Evolutionary conservation across 2,329 filamentous ascomycete species (phyloP).

Genomic region (Claviceps humidiphila): DNA sequence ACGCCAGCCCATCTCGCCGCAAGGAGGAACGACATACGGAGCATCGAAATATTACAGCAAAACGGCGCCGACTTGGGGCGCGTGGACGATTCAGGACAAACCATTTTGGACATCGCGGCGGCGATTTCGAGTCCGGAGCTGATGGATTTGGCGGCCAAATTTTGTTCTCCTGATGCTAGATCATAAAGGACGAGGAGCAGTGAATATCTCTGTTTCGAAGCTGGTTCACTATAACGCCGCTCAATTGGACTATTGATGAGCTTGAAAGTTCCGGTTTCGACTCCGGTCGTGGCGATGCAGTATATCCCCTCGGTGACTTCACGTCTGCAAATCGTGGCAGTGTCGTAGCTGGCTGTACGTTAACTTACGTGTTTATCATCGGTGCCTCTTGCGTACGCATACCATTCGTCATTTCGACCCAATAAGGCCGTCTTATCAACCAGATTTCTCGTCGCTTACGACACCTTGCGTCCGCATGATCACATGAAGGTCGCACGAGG

Average conservation of each 20-base stretch:
- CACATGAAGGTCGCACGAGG: not conserved
- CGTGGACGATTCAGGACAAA: not conserved
- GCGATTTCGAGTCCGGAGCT: not conserved
- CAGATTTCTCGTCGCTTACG: no score
- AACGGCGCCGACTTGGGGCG: not conserved
- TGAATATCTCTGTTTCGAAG: not conserved
- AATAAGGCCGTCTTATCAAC: no score
- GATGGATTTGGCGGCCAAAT: not conserved
- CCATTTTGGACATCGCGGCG: not conserved
- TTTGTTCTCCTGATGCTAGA: not conserved
- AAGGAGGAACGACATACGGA: not conserved
- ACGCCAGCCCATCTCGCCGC: constrained; percentile 1
- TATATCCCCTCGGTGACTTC: no score
- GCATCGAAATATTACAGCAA: not conserved
- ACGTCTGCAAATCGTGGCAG: no score
- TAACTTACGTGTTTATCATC: no score
- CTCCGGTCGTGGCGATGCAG: no score
- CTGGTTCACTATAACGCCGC: not conserved
- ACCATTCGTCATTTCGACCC: no score
- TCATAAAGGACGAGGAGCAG: not conserved
- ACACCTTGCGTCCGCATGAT: no score
- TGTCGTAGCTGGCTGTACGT: no score
- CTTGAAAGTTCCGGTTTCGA: no score
- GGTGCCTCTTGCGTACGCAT: no score
- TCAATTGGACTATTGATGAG: no score